Percentiles rank a stretch among this genome's conserved stretches.
Conservation (phyloP, 129 eudicot genomes). For the Ambrosia trifida region DNA sequence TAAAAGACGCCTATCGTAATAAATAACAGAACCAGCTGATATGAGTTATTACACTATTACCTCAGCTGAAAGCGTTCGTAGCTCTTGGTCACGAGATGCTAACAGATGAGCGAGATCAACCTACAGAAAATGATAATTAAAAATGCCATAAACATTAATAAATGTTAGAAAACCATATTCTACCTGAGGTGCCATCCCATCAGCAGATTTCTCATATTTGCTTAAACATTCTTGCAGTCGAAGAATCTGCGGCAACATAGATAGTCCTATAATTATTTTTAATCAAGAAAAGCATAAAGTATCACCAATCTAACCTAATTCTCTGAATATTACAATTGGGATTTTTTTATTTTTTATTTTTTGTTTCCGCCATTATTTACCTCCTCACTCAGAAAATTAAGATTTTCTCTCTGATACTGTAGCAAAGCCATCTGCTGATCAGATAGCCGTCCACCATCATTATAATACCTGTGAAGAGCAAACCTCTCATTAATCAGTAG, state of each 20-base stretch:
- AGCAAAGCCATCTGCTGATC: constrained; percentile 99
- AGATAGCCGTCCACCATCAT: constrained; percentile 91
- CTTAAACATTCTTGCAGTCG: constrained; percentile 93
- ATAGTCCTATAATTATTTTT: background rate
- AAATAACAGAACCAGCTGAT: constrained; percentile 4
- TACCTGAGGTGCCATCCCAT: constrained; percentile 97
- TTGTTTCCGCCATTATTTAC: constrained; percentile 34
- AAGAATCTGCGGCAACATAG: constrained; percentile 58
- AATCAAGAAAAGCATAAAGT: background rate
- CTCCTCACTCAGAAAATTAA: constrained; percentile 98
- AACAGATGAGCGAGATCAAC: constrained; percentile 97
- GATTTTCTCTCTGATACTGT: constrained; percentile 95
- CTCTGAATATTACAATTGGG: background rate
- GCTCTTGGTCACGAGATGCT: constrained; percentile 97
- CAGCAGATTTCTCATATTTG: constrained; percentile 82
- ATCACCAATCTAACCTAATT: background rate
- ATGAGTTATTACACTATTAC: constrained; percentile 37
- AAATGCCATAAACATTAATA: background rate
- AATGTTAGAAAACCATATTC: constrained; percentile 14
- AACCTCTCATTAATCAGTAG: constrained; percentile 18
- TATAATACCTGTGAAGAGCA: constrained; percentile 59
- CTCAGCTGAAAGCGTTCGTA: constrained; percentile 99
- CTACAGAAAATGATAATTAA: constrained; percentile 40
- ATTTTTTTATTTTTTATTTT: too few relatives aligned
- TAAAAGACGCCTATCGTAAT: background rate